Evolutionary conservation across 257 asterid genomes (phyloP).

Genomic region (Jacaranda mimosifolia): DNA sequence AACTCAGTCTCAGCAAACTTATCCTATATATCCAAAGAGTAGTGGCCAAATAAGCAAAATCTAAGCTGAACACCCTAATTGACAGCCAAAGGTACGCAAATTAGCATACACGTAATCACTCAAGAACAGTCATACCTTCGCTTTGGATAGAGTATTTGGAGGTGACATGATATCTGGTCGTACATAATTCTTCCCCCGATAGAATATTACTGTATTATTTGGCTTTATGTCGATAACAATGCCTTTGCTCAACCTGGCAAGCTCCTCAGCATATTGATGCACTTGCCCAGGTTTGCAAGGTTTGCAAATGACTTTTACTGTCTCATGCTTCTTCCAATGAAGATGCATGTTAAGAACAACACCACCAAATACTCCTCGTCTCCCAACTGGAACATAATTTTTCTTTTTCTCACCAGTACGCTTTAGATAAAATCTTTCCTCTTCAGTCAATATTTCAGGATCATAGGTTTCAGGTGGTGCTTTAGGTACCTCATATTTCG

Average conservation of each 20-base stretch:
- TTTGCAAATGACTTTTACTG: slow-evolving; percentile 86
- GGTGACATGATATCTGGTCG: slow-evolving; percentile 91
- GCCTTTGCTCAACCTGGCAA: slow-evolving; percentile 88
- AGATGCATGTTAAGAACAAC: slow-evolving; percentile 98
- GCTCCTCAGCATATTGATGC: slow-evolving; percentile 81
- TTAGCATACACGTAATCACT: slow-evolving; percentile 1
- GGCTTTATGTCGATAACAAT: slow-evolving; percentile 80
- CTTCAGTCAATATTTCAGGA: slow-evolving; percentile 95
- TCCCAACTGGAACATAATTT: slow-evolving; percentile 84
- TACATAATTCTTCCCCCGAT: slow-evolving; percentile 91
- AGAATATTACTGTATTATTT: slow-evolving; percentile 69
- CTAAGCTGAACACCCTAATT: slow-evolving; percentile 26
- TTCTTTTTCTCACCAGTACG: slow-evolving; percentile 97
- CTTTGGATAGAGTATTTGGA: slow-evolving; percentile 88
- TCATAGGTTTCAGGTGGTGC: slow-evolving; percentile 75
- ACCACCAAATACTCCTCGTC: slow-evolving; percentile 98
- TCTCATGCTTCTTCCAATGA: slow-evolving; percentile 96
- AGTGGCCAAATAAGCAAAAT: slow-evolving; percentile 24
- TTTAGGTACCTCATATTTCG: slow-evolving; percentile 79
- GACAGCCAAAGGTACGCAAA: slow-evolving; percentile 3
- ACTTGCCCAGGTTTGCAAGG: slow-evolving; percentile 96
- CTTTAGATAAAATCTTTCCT: slow-evolving; percentile 87
- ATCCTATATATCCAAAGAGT: slow-evolving; percentile 2
- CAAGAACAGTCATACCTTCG: slow-evolving; percentile 63
- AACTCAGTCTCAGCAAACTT: not conserved